Base-by-base conservation (phyloP, 176 grass and related monocot genomes). In the Carex pumila region DNA sequence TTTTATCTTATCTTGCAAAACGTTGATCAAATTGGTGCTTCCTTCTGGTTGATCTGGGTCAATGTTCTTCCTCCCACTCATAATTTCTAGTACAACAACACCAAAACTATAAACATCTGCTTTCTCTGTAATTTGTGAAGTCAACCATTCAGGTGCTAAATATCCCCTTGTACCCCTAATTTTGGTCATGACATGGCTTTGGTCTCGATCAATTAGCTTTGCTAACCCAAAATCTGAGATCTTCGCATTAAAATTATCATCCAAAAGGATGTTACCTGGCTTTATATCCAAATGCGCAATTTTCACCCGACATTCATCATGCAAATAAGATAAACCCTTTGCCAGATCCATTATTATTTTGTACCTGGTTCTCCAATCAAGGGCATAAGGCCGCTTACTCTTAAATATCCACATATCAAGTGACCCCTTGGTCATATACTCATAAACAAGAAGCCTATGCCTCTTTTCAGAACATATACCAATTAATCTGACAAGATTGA, bases 181-280 rank as follows among this genome's bases (percentile, higher is more conserved):
- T 89, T 90, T 92, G 65, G 93, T 96, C 89, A 96, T 93, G 61
- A 96, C 87, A 67, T 96, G 83, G 58, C 93, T 96, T 80, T 96
- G 85, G 57, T 96, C 93, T 70, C 91, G 90, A 39, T 96, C 91
- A 4, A 96, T 96, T 37, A 96, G 87, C 85, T 96, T 96, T 67
- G 91, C 93, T 54, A 96, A 74, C 49, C 93, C 93, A 25, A 96
- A 96, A 86, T 96, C 89, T 6, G 93, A 93, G 22, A 96, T 87
- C 78, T 92, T 96, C 22, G 91, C 93, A 29, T 91, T 91, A 61
- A 89, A 96, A 50, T 86, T 91, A 18, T 93, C 87, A 80, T 96
- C 89, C 65, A 96, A 86, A 83, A 96, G 93, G 69, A 96, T 93
- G 81, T 93, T 96, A 31, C 84, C 77, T 3, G 91, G 91, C 70